phyloP scores from a whole-genome alignment of 2,329 filamentous ascomycete genomes.

The Botrytis squamosa region DNA sequence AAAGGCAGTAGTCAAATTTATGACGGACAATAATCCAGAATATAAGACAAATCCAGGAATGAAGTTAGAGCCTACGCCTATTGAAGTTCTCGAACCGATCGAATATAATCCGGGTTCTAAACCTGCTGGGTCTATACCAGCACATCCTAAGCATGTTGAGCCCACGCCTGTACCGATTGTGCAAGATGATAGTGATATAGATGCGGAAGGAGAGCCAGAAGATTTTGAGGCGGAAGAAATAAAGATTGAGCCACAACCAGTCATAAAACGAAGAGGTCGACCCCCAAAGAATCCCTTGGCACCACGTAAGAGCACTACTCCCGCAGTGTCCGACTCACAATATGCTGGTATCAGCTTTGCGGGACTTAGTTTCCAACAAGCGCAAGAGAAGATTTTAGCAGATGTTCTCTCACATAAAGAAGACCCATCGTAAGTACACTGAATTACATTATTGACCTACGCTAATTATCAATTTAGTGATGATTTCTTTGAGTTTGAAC shows the following conservation, averaged over 20 bases:
- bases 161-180: conserved; percentile 52
- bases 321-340: conserved; percentile 50
- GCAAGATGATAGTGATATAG: conserved; percentile 44
- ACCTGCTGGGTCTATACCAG: not conserved
- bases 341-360: conserved; percentile 62
- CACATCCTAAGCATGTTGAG: not conserved
- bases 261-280: conserved; percentile 31
- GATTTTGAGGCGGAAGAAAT: conserved; percentile 36
- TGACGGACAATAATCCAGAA: conserved; percentile 82
- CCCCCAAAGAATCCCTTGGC: conserved; percentile 34
- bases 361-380: conserved; percentile 76
- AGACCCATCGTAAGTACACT: conserved; percentile 58
- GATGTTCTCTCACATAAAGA: conserved; percentile 66
- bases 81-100: not conserved
- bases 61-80: conserved; percentile 62
- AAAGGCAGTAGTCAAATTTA: conserved; percentile 83
- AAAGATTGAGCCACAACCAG: conserved; percentile 27
- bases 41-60: conserved; percentile 67
- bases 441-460: not conserved
- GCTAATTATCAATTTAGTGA: conserved; percentile 47
- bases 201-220: conserved; percentile 39
- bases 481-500: conserved; percentile 66
- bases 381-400: conserved; percentile 80
- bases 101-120: not conserved
- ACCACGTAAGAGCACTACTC: conserved; percentile 42